Conservation (phyloP, 495 filamentous ascomycete species). For the Rostrohypoxylon terebratum region DNA sequence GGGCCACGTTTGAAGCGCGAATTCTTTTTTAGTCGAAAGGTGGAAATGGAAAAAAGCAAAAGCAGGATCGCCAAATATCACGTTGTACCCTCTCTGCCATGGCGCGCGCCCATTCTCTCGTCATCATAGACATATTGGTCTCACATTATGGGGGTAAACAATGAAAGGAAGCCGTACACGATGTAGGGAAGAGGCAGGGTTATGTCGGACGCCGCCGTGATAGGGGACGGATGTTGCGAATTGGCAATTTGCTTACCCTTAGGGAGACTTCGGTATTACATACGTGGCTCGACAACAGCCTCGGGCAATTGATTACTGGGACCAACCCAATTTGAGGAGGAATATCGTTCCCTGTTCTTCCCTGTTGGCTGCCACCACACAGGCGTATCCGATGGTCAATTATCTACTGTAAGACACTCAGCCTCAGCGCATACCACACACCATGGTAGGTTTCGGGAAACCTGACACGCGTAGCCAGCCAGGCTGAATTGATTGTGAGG, state of each 20-base stretch:
- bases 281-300: conserved; percentile 45
- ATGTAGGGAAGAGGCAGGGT: conserved; percentile 26
- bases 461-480: conserved; percentile 38
- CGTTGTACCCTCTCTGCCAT: conserved; percentile 25
- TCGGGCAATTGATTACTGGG: conserved; percentile 35
- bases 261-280: conserved; percentile 35
- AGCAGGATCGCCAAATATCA: conserved; percentile 19
- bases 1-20: conserved; percentile 38
- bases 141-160: conserved; percentile 25
- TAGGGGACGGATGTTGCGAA: conserved; percentile 32
- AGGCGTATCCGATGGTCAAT: conserved; percentile 15
- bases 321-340: conserved; percentile 26
- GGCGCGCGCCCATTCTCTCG: conserved; percentile 24
- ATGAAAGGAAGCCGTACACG: conserved; percentile 12
- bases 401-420: conserved; percentile 41
- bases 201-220: conserved; percentile 27
- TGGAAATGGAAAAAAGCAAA: conserved; percentile 16
- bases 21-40: conserved; percentile 19
- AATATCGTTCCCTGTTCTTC: conserved; percentile 25
- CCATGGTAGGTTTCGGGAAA: conserved; percentile 31
- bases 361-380: conserved; percentile 21
- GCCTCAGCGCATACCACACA: conserved; percentile 42
- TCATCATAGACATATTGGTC: conserved; percentile 43
- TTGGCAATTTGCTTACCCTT: conserved; percentile 31
- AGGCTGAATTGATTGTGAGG: conserved; percentile 27